Conservation (phyloP, 805 yeast species). For the Cyberlindnera mississippiensis region DNA sequence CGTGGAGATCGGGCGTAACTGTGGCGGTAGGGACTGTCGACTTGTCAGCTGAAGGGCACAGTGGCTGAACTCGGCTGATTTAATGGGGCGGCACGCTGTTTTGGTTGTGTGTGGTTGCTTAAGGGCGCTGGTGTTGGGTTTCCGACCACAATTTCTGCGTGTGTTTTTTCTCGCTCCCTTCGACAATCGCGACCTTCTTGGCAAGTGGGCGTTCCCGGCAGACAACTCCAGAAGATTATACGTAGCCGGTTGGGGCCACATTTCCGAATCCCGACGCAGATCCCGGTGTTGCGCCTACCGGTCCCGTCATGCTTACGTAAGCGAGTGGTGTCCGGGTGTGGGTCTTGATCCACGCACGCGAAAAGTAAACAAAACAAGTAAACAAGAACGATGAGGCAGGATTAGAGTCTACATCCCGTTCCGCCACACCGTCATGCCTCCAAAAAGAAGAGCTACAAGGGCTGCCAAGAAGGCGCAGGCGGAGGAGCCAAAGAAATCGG, state of each 20-base stretch:
- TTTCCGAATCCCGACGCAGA: no score
- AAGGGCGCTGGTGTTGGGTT: slow-evolving; percentile 1
- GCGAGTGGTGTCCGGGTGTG: not conserved
- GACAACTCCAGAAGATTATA: no score
- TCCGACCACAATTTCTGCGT: slow-evolving; percentile 1
- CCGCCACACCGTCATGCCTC: slow-evolving; percentile 16
- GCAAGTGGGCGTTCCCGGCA: not conserved
- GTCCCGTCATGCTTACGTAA: no score
- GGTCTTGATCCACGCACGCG: not conserved
- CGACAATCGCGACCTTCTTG: slow-evolving; percentile 12
- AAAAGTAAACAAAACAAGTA: slow-evolving; percentile 1
- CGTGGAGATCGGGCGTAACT: no score
- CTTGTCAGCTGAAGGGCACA: no score
- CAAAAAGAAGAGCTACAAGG: slow-evolving; percentile 23
- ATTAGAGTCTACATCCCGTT: not conserved
- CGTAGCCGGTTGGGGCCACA: no score
- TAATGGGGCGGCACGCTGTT: no score
- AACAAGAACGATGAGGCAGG: not conserved
- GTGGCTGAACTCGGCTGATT: no score
- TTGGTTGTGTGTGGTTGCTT: not conserved
- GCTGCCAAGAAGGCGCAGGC: slow-evolving; percentile 13
- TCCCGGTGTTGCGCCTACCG: not conserved
- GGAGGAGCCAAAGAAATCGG: slow-evolving; percentile 1
- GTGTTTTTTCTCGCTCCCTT: slow-evolving; percentile 6
- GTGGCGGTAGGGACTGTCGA: no score